These are phyloP conservation scores for Lactifluus piperatus DNA, from an alignment of 768 basidiomycete species.

Conservation along the genomic window DNA sequence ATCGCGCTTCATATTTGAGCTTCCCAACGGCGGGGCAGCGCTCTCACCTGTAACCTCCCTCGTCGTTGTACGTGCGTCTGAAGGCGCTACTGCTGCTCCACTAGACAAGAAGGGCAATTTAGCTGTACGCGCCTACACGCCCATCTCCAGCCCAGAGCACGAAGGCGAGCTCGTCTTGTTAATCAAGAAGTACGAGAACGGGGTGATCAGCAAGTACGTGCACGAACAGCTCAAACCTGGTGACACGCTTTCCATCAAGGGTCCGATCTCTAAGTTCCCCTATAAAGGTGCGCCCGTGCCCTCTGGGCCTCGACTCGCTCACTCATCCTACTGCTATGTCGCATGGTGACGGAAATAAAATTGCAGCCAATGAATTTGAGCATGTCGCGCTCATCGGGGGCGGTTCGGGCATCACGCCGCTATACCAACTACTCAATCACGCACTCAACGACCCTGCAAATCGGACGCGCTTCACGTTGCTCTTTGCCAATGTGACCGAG, in stretches of 20 bases:
- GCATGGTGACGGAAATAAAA: not conserved
- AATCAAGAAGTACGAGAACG: conserved; percentile 78
- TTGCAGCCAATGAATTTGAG: conserved; percentile 72
- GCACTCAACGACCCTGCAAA: conserved; percentile 66
- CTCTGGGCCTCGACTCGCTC: not conserved
- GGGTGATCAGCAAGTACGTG: conserved; percentile 81
- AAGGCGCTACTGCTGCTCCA: conserved; percentile 37
- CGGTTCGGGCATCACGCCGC: conserved; percentile 86
- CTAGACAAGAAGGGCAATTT: conserved; percentile 78
- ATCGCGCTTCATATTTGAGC: conserved; percentile 69
- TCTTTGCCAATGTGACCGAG: conserved; percentile 88
- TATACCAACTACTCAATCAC: conserved; percentile 74
- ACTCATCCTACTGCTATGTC: not conserved
- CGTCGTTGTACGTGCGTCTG: conserved; percentile 67
- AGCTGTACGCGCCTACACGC: conserved; percentile 88
- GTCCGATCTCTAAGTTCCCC: conserved; percentile 80
- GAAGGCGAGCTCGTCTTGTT: conserved; percentile 73
- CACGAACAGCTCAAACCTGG: conserved; percentile 66
- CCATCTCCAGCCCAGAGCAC: conserved; percentile 67
- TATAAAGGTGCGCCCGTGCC: conserved; percentile 52
- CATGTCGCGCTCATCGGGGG: conserved; percentile 87
- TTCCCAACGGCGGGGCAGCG: conserved; percentile 71
- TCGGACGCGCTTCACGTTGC: conserved; percentile 89
- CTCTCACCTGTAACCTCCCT: conserved; percentile 74
- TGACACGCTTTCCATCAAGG: conserved; percentile 79